Conservation (phyloP, 225 moss, liverwort and hornwort genomes). For the Polytrichum formosum region DNA sequence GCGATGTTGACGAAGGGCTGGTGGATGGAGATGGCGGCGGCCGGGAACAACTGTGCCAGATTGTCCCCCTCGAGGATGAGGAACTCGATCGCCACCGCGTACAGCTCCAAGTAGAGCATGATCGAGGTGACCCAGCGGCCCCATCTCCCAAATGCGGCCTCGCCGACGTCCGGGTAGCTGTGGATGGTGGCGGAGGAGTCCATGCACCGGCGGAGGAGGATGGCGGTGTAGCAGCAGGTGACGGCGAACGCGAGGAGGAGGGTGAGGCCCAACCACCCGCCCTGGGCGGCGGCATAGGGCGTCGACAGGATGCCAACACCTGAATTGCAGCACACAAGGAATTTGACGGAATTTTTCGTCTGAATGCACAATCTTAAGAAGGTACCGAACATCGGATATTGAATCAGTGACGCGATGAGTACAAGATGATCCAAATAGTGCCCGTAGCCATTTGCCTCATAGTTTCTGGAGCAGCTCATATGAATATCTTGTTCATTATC, state of each 20-base stretch:
- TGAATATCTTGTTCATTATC: too few species aligned
- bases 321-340: conserved; percentile 4
- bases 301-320: conserved; percentile 97
- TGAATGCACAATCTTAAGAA: background rate
- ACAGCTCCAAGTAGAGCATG: conserved; percentile 81
- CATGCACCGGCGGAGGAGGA: conserved; percentile 70
- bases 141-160: conserved; percentile 72
- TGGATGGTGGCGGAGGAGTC: conserved; percentile 30
- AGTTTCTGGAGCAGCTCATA: too few species aligned
- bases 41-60: conserved; percentile 72
- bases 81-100: conserved; percentile 78
- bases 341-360: background rate
- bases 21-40: conserved; percentile 6
- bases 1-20: background rate
- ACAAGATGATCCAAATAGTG: too few species aligned
- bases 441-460: too few species aligned
- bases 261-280: conserved; percentile 70
- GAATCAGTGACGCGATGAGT: background rate
- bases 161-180: conserved; percentile 84
- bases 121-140: conserved; percentile 66
- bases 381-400: too few species aligned
- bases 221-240: conserved; percentile 77
- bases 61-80: conserved; percentile 93
- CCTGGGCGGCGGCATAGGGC: conserved; percentile 70
- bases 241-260: conserved; percentile 61